Conservation (phyloP, 805 yeast species). For the Kuraishia borneana region DNA sequence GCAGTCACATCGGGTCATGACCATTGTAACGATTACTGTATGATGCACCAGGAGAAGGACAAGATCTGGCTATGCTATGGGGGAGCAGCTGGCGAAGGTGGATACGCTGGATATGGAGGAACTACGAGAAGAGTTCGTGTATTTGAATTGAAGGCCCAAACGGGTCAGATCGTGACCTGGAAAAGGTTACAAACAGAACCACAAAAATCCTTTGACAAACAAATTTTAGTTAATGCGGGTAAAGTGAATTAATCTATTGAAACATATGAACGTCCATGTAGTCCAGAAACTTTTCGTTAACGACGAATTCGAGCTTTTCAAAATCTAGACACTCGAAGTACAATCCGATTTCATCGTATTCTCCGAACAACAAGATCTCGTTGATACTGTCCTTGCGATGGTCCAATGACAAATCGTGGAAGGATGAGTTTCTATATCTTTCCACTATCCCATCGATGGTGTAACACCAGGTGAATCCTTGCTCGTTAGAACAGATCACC, state of each 20-base stretch:
- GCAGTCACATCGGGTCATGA: constrained; percentile 88
- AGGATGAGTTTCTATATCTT: too few relatives aligned
- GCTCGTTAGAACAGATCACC: too few relatives aligned
- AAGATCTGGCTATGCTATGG: constrained; percentile 80
- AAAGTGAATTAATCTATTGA: neutral
- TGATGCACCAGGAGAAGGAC: constrained; percentile 31
- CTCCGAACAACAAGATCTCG: neutral
- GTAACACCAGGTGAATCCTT: too few relatives aligned
- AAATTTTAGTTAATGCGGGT: constrained; percentile 24
- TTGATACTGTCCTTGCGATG: neutral
- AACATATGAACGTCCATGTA: neutral
- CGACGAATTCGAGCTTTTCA: too few relatives aligned
- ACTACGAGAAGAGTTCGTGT: constrained; percentile 70
- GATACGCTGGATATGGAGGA: constrained; percentile 89
- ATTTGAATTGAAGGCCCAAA: constrained; percentile 49
- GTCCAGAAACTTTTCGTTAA: neutral
- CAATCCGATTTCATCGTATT: too few relatives aligned
- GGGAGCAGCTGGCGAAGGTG: constrained; percentile 92
- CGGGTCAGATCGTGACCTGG: constrained; percentile 49
- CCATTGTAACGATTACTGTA: constrained; percentile 88
- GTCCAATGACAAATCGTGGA: too few relatives aligned
- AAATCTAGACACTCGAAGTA: too few relatives aligned
- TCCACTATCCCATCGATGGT: too few relatives aligned
- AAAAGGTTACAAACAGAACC: constrained; percentile 58
- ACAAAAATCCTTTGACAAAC: constrained; percentile 33